Base-by-base conservation (phyloP, 352 stramenopile species). In the Phytophthora capsici region DNA sequence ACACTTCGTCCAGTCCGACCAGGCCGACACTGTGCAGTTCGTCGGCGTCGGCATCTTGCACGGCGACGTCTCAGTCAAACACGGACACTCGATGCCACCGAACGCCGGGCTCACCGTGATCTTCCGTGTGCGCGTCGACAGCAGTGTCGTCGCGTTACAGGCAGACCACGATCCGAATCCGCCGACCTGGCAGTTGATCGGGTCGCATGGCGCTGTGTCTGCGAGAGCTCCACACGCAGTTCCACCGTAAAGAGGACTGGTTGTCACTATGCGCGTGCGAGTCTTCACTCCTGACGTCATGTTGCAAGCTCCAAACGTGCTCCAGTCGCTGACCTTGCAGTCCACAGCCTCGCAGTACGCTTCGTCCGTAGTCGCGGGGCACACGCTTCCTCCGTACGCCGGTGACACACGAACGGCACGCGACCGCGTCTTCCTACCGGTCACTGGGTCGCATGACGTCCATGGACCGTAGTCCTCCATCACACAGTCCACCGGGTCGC, bases 141-240 rank as follows among this genome's bases (percentile, higher is more conserved):
- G 67, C 30, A 77, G 55, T 7, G 65, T 75, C 2, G 19, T 52
- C 0, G 66, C 16, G 45, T 83, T 71, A 53, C 77, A 86, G 0
- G 48, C 30, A n/a, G 62, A 62, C 64, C 74, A 83, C 0, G 63
- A 38, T 2, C 61, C 45, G 54, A 63, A 89, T 6, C 45, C 12
- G 0, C 77, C 70, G 2, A 87, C 56, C 8, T 75, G 68, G 44
- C 83, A 91, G 56, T 86, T 81, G 14, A 87, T 71, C 0, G 77
- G 69, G 13, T 88, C 77, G 28, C 83, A 91, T 1, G 52, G 45
- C 4, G 62, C 65, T 9, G 66, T 67, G 22, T 79, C 63, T 0
- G 28, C 68, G 16, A 71, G 67, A 0, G 68, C 44, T 0, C 48
- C 47, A 57, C 83, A 91, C 3, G 62, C 16, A 4, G 62, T n/a